These are phyloP conservation scores for Odontarrhena argentea DNA, from an alignment of 345 rosid genomes.

Conservation along the genomic window DNA sequence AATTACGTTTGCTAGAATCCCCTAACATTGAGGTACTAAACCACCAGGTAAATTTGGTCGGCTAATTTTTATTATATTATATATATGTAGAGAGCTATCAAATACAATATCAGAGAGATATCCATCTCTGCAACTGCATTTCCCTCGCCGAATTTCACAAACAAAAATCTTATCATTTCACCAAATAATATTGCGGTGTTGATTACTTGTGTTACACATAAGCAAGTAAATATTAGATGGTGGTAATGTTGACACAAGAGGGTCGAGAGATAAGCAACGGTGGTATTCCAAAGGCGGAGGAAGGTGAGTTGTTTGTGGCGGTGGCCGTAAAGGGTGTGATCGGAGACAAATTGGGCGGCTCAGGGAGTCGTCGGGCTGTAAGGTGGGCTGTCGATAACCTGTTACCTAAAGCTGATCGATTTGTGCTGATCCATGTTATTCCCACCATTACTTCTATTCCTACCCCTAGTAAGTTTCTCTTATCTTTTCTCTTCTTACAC, in stretches of 20 bases:
- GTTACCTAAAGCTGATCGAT: conserved; percentile 49
- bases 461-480: conserved; percentile 60
- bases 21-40: conserved; percentile 9
- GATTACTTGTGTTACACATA: conserved; percentile 7
- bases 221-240: conserved; percentile 28
- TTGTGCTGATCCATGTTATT: conserved; percentile 72
- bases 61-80: background rate
- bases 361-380: conserved; percentile 74
- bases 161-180: conserved; percentile 19
- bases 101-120: conserved; percentile 19
- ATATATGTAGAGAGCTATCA: background rate
- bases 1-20: too few species aligned
- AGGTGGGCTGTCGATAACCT: conserved; percentile 76
- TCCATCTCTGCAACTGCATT: conserved; percentile 8
- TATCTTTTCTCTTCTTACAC: background rate
- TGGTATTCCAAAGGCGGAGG: conserved; percentile 27
- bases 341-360: conserved; percentile 50
- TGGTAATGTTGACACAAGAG: conserved; percentile 33
- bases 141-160: background rate
- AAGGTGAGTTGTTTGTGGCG: conserved; percentile 51
- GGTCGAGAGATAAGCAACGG: conserved; percentile 27
- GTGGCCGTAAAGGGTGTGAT: conserved; percentile 72
- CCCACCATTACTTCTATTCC: conserved; percentile 66
- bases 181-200: background rate
- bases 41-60: background rate